phyloP scores from a whole-genome alignment of 73 alveolate species.

The Symbiodinium natans region DNA sequence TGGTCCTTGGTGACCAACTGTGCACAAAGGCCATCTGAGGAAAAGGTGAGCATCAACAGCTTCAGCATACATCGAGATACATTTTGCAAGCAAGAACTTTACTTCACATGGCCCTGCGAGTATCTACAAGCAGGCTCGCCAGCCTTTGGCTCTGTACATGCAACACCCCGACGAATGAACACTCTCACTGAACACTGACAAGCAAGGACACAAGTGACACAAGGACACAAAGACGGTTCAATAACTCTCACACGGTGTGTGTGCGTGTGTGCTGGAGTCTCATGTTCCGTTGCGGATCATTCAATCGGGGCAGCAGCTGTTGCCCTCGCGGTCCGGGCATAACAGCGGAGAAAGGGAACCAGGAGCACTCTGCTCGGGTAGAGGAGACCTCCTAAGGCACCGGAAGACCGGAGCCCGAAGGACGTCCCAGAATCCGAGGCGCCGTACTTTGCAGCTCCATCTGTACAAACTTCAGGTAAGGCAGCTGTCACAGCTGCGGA shows the following conservation, averaged over 20 bases:
- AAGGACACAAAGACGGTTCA: too few relatives aligned
- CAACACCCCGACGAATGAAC: background rate
- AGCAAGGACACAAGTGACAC: too few relatives aligned
- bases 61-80: too few relatives aligned
- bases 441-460: constrained; percentile 1
- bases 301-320: background rate
- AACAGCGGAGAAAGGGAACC: background rate
- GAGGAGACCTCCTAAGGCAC: background rate
- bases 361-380: background rate
- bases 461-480: background rate
- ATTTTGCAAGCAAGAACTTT: too few relatives aligned
- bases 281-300: background rate
- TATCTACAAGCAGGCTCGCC: background rate
- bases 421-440: background rate
- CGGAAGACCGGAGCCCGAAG: too few relatives aligned
- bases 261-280: too few relatives aligned
- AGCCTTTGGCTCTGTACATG: background rate
- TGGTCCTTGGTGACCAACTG: too few relatives aligned
- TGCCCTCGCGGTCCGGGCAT: background rate
- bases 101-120: too few relatives aligned
- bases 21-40: too few relatives aligned
- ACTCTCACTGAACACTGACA: too few relatives aligned
- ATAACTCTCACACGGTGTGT: too few relatives aligned
- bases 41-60: too few relatives aligned
- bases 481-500: background rate